These are phyloP conservation scores for Venturiaceae sp. DNA, from an alignment of 2,329 filamentous ascomycete genomes.

Conservation along the genomic window DNA sequence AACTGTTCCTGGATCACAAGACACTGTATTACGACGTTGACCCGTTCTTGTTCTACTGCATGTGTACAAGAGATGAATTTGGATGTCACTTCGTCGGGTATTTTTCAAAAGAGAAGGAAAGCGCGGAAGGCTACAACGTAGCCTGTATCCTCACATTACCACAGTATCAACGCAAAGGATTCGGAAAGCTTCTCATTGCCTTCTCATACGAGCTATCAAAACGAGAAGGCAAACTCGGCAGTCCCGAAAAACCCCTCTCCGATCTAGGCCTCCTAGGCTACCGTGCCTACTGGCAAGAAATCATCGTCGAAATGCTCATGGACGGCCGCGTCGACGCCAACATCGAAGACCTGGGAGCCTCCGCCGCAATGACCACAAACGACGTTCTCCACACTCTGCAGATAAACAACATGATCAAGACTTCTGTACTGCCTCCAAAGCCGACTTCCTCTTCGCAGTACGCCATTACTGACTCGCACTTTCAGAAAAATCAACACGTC, in stretches of 20 bases:
- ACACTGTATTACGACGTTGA: slow-evolving; percentile 99
- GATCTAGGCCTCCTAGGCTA: slow-evolving; percentile 91
- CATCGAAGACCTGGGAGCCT: slow-evolving; percentile 71
- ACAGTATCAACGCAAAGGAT: slow-evolving; percentile 92
- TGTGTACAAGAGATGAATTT: slow-evolving; percentile 80
- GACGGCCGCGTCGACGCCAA: slow-evolving; percentile 60
- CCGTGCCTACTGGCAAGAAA: slow-evolving; percentile 95
- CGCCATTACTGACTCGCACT: neutral
- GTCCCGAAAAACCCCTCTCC: slow-evolving; percentile 90
- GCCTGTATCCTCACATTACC: slow-evolving; percentile 95
- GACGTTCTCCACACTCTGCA: slow-evolving; percentile 94
- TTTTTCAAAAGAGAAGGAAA: slow-evolving; percentile 98
- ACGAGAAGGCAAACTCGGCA: slow-evolving; percentile 89
- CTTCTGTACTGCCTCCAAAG: slow-evolving; percentile 46
- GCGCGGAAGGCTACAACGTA: slow-evolving; percentile 92
- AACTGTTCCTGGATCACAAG: slow-evolving; percentile 96
- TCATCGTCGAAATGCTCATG: slow-evolving; percentile 78
- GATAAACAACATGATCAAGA: slow-evolving; percentile 88
- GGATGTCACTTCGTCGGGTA: slow-evolving; percentile 98
- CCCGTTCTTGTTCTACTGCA: slow-evolving; percentile 96
- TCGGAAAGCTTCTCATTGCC: slow-evolving; percentile 85
- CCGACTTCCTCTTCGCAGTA: neutral
- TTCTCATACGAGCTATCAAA: slow-evolving; percentile 97
- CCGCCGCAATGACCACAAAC: slow-evolving; percentile 90
- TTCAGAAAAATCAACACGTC: slow-evolving; percentile 80